Conservation (phyloP, 2,329 filamentous ascomycete genomes). For the Penicillium expansum region DNA sequence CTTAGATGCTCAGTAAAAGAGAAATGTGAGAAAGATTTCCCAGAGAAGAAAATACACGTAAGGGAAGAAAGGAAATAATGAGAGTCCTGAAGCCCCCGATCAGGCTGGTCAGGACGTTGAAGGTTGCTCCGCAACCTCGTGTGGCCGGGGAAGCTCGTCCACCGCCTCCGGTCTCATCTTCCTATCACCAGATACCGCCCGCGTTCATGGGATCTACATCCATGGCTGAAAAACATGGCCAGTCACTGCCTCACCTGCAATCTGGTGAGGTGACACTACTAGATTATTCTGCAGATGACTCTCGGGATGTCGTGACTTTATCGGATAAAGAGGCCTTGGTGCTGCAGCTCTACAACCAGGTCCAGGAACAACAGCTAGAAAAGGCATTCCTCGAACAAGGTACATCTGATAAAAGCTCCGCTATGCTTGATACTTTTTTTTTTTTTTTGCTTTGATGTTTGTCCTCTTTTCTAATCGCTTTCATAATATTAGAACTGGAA, state of each 20-base stretch:
- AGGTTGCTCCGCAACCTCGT: constrained; percentile 3
- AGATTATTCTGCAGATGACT: constrained; percentile 45
- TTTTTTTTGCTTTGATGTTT: background rate
- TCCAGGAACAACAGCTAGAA: constrained; percentile 70
- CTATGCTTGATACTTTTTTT: background rate
- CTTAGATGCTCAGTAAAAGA: constrained; percentile 23
- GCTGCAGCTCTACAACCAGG: constrained; percentile 67
- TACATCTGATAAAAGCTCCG: constrained; percentile 17
- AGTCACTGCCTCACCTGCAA: constrained; percentile 33
- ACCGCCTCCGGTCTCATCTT: constrained; percentile 21
- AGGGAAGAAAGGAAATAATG: background rate
- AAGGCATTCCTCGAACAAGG: constrained; percentile 60
- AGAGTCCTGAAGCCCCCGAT: constrained; percentile 18
- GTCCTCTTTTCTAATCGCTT: background rate
- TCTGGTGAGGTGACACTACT: constrained; percentile 36
- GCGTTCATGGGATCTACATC: constrained; percentile 28
- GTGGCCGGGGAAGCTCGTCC: constrained; percentile 15
- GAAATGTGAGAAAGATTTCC: constrained; percentile 17
- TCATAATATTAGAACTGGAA: constrained; percentile 32
- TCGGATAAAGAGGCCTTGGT: constrained; percentile 65
- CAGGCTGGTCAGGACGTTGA: constrained; percentile 2
- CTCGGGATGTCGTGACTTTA: constrained; percentile 54
- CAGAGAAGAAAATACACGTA: constrained; percentile 16
- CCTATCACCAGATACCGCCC: constrained; percentile 32
- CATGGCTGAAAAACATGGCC: constrained; percentile 38